A percentile compares a stretch with the other conserved stretches of the same genome.
Conservation (phyloP, 2,329 filamentous ascomycete species). For the Dendryphion nanum region DNA sequence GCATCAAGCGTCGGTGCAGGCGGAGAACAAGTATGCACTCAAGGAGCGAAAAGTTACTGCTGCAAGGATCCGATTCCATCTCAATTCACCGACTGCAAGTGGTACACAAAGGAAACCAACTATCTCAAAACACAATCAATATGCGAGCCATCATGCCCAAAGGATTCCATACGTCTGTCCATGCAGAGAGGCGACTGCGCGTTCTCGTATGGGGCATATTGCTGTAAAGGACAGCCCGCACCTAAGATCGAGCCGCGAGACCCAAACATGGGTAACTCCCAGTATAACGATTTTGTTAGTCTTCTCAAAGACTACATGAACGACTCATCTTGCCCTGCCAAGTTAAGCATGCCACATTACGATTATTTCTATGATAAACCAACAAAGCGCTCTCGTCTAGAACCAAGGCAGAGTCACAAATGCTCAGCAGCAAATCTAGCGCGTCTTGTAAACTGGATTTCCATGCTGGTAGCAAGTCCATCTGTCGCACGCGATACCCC, state of each 20-base stretch:
- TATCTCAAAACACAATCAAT: not conserved
- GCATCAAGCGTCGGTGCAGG: not conserved
- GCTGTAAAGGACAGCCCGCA: not conserved
- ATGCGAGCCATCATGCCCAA: not conserved
- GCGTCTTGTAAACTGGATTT: not conserved
- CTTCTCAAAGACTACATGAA: not conserved
- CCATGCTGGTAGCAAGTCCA: not conserved
- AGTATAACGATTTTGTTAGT: not conserved
- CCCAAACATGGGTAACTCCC: not conserved
- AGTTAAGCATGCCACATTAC: not conserved
- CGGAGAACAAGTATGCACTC: not conserved
- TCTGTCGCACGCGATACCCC: not conserved
- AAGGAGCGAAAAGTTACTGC: slow-evolving; percentile 1
- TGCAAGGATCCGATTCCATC: not conserved
- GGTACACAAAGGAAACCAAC: not conserved
- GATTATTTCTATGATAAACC: not conserved
- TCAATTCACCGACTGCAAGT: not conserved
- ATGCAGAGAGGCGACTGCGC: not conserved
- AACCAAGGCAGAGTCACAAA: no score
- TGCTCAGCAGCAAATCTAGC: not conserved
- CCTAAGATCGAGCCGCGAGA: not conserved
- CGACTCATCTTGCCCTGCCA: not conserved
- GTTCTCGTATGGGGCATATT: not conserved
- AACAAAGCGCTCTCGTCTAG: not conserved
- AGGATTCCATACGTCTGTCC: not conserved